Base-by-base conservation (phyloP, 148 eudicot genomes). In the Silene uniflora region DNA sequence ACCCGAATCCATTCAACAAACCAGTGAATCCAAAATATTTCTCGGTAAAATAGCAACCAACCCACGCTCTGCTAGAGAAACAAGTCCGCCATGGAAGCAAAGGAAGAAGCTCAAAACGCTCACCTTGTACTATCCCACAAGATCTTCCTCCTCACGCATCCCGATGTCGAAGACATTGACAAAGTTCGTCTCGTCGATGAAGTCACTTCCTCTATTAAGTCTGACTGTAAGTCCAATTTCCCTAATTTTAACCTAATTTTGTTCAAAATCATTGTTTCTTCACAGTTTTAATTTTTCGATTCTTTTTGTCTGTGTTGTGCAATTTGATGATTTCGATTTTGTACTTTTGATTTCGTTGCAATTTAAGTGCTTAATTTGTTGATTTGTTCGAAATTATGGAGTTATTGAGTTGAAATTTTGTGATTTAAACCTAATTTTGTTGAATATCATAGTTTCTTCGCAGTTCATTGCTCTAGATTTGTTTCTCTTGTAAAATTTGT, bases 91-190 rank as follows among this genome's bases (percentile, higher is more conserved):
- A 95, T 95, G 98, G 98, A 92, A 75, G 85, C 79, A 4, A 81
- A 90, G 35, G 4, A 32, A 85, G 93, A 90, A 54, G 97, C 71
- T 8, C 96, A 89, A 76, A 89, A 94, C n/a, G 85, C 88, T 14
- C 97, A 95, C 62, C 86, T 95, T 0, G 83, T 87, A 1, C 90
- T 95, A 0, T 91, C 92, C 0, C 71, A 88, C 84, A 91, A 89
- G 66, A 84, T 91, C 58, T 93, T 91, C 69, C 91, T 91, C 6
- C 89, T 93, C 71, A 86, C 83, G 3, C 93, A 90, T 23, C 75
- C 93, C 73, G 98, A 92, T 63, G 92, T 94, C 16, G 82, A 87
- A 0, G 98, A 94, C 76, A 90, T 95, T 79, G 97, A 95, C 65
- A 95, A 95, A 73, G 89, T 95, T 70, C 83, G 82, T 47, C 93